phyloP scores from a whole-genome alignment of 179 eudicot species.

The Heliamphora pulchella region DNA sequence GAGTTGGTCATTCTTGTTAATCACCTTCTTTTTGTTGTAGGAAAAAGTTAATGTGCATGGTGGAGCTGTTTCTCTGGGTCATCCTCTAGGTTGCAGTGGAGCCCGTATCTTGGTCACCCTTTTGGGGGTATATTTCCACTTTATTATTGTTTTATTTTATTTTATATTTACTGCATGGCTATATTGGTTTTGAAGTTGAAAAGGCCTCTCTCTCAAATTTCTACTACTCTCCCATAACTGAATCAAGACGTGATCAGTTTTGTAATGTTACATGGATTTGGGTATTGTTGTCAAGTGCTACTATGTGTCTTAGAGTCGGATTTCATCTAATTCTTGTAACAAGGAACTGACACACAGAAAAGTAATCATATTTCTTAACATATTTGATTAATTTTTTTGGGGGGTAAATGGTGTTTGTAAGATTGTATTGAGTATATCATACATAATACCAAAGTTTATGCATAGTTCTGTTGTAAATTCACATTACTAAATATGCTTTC shows the following conservation, averaged over 20 bases:
- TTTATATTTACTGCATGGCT: neutral
- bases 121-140: conserved; percentile 54
- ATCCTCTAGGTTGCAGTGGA: conserved; percentile 95
- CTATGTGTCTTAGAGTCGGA: too few species aligned
- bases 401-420: too few species aligned
- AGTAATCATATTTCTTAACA: too few species aligned
- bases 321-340: too few species aligned
- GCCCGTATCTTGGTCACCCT: conserved; percentile 87
- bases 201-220: neutral
- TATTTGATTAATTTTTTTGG: too few species aligned
- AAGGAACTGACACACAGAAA: too few species aligned
- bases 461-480: too few species aligned
- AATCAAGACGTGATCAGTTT: neutral
- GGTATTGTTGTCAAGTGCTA: too few species aligned
- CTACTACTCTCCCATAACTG: neutral
- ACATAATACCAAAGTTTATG: too few species aligned
- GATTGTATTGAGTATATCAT: too few species aligned
- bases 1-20: neutral
- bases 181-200: neutral
- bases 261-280: too few species aligned
- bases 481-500: too few species aligned
- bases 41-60: conserved; percentile 88
- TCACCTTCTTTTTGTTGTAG: conserved; percentile 29
- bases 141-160: neutral
- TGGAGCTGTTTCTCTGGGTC: conserved; percentile 94